Percentiles rank a stretch among this genome's conserved stretches.
Conservation (phyloP, 2,329 filamentous ascomycete genomes). For the Myriosclerotinia duriaeana region DNA sequence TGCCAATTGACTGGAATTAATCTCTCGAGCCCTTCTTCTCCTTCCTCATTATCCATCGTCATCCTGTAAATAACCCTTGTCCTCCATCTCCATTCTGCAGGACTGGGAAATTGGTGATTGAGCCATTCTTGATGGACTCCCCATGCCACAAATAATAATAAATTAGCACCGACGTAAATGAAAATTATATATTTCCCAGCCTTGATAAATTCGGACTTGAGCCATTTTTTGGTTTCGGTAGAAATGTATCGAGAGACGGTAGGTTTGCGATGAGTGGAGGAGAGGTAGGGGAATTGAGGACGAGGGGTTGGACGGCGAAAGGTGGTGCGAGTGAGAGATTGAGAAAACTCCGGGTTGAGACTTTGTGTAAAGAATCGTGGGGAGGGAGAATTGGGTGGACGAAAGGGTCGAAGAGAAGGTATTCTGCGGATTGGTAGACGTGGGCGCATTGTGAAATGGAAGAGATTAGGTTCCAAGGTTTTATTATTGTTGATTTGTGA, state of each 20-base stretch:
- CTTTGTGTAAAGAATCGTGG: conserved; percentile 58
- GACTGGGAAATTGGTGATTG: conserved; percentile 76
- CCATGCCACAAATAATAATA: conserved; percentile 60
- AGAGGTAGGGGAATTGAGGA: conserved; percentile 65
- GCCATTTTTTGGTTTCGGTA: conserved; percentile 71
- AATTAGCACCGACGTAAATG: conserved; percentile 62
- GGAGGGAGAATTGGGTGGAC: conserved; percentile 39
- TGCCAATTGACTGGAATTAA: conserved; percentile 58
- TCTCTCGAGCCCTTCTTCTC: conserved; percentile 22
- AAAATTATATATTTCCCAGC: conserved; percentile 67
- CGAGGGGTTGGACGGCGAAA: conserved; percentile 43
- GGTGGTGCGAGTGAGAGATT: conserved; percentile 23
- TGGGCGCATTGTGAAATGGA: conserved; percentile 34
- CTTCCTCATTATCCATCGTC: conserved; percentile 41
- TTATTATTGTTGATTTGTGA: background rate
- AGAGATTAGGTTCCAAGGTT: too few species aligned
- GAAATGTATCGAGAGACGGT: conserved; percentile 66
- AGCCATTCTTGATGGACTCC: conserved; percentile 71
- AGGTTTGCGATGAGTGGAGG: conserved; percentile 44
- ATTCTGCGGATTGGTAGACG: conserved; percentile 44
- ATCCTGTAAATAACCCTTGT: conserved; percentile 68
- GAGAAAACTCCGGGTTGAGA: conserved; percentile 41
- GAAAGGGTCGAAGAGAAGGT: conserved; percentile 43
- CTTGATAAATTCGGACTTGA: conserved; percentile 68
- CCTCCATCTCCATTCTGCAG: conserved; percentile 74